Base-by-base conservation (phyloP, 2,329 filamentous ascomycete genomes). In the Aspergillus sp. region DNA sequence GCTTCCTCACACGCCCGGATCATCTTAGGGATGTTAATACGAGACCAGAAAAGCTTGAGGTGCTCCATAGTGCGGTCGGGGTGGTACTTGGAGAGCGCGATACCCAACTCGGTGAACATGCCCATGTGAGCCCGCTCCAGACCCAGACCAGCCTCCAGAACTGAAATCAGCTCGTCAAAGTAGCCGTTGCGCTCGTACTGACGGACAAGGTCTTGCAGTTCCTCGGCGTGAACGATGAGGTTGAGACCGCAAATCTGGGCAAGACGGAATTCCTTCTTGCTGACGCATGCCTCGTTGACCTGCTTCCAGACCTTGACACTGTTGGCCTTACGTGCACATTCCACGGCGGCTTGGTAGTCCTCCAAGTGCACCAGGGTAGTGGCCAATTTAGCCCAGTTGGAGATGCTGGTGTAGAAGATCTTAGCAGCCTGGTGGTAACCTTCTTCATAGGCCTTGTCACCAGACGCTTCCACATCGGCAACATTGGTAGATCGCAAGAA, bases 301-400 rank as follows among this genome's bases (percentile, higher is more conserved):
- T 98, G 88, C 72, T 93, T 95, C 93, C 93, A 98, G 41, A 98
- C 93, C 76, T 95, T 96, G 71, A 96, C 90, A 70, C 89, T 97
- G 77, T 97, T 98, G 59, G 93, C 93, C 74, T 98, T 97, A 66
- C 93, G 88, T 27, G 94, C 93, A 61, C 90, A 96, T 67, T 98
- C 93, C 34, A 98, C 93, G 37, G 93, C 93, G 57, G 89, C 89
- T 70, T 98, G 94, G 74, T 98, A 97, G 57, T 98, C 93, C 53
- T 85, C 86, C 6, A 98, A 82, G 67, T 97, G 90, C n/a, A 98
- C 93, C 48, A 97, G 81, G 8, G 93, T 98, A 8, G 93, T 97
- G 10, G 93, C 90, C 59, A 98, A 83, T 77, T 98, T 98, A 44
- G 91, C 91, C 93, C 93, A 98, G 79, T 98, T 98, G 43, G 93